Evolutionary conservation across 2,329 filamentous ascomycete genomes (phyloP), one percentile per base, ranked within the genome.

Genomic region (Lachnellula willkommii): DNA sequence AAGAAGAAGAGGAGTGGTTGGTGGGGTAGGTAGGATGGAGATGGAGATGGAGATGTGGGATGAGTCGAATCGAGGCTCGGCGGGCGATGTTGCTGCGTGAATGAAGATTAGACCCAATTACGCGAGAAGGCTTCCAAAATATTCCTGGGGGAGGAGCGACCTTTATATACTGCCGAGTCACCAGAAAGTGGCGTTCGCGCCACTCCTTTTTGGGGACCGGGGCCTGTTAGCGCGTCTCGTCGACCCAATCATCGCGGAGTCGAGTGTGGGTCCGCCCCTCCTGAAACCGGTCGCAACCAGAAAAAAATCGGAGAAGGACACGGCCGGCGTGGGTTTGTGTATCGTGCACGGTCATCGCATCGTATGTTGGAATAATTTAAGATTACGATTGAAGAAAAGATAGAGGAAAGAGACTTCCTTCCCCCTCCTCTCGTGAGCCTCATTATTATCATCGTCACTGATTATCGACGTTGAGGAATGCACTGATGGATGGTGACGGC

Each of bases 41-140:
- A 36, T 26, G 24, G 24, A 26, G 54, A 36, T 53, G 49, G 35
- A 36, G 47, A 50, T 32, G 42, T 14, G 32, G 47, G 39, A 37
- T 45, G 54, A 28, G 54, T 26, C 56, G 46, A 52, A 26, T 22
- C 35, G n/a, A 4, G 52, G 22, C n/a, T 1, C 1, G 45, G 51
- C 32, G 40, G 57, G 24, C 49, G 47, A 47, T 52, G 54, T 45
- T 51, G 50, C 35, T 57, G 50, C 39, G 55, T 42, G 56, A 52
- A 54, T 52, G 49, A 48, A 56, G 55, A 57, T 51, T 57, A 57
- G 56, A 54, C 57, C 60, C 53, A 58, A 54, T 58, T 60, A 60
- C 62, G 60, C 62, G 60, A 58, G 58, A 60, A 58, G 52, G 53
- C 52, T 45, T 48, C 36, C 17, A 48, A 55, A 60, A 55, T 11